Conservation (phyloP, 208 protist species). For the Lotmaria passim region DNA sequence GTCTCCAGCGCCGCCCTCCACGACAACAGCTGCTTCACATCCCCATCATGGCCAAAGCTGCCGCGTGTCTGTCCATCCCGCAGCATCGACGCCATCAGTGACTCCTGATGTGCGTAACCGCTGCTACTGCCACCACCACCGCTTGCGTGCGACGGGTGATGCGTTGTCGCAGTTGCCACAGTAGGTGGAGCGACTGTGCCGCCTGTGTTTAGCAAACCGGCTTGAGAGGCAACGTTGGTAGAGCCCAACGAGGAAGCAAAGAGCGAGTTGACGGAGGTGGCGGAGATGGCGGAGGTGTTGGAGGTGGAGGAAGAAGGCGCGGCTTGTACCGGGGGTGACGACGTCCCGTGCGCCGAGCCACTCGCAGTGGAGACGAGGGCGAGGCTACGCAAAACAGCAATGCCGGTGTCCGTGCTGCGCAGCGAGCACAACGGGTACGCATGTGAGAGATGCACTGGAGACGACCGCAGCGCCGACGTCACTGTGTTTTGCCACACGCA, state of each 20-base stretch:
- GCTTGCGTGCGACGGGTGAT: background rate
- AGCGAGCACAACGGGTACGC: constrained; percentile 27
- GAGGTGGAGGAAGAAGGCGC: background rate
- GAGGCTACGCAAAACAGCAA: constrained; percentile 18
- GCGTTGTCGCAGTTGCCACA: background rate
- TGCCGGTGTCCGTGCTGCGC: constrained; percentile 26
- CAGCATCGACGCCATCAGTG: constrained; percentile 24
- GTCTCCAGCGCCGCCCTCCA: constrained; percentile 48
- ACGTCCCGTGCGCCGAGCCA: too few species aligned
- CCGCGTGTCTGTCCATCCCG: constrained; percentile 45
- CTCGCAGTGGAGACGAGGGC: too few species aligned
- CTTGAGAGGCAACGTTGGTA: background rate
- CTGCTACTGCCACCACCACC: background rate
- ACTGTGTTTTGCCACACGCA: background rate
- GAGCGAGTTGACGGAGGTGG: background rate
- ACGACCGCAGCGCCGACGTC: background rate
- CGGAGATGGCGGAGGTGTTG: background rate
- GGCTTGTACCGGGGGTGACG: background rate
- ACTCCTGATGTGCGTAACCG: constrained; percentile 8
- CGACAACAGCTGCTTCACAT: constrained; percentile 48
- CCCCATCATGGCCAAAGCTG: constrained; percentile 52
- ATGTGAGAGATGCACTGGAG: background rate
- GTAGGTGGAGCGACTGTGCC: background rate
- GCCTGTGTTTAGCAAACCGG: background rate
- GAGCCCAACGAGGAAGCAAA: background rate